phyloP scores from a whole-genome alignment of 768 basidiomycete species.

The Lactarius hatsudake region DNA sequence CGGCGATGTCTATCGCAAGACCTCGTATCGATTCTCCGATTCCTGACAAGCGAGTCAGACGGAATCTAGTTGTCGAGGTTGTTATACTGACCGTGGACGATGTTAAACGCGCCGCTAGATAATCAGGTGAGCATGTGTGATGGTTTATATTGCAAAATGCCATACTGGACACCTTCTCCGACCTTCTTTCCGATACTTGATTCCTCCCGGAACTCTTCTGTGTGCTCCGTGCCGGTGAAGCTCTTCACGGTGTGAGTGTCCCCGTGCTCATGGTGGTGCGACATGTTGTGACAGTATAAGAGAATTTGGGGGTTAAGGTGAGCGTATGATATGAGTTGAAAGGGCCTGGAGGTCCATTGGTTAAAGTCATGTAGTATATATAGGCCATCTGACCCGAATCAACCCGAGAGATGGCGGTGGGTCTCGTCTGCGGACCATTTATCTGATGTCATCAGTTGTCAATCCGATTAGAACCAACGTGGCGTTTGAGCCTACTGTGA shows the following conservation, averaged over 20 bases:
- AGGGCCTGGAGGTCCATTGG: not conserved
- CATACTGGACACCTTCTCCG: constrained; percentile 17
- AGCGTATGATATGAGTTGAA: not conserved
- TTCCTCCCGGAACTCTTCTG: not conserved
- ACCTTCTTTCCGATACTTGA: constrained; percentile 6
- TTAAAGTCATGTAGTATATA: not conserved
- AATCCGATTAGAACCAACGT: not conserved
- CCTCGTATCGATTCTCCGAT: constrained; percentile 22
- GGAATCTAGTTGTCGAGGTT: not conserved
- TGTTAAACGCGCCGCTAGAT: constrained; percentile 4
- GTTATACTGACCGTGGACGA: constrained; percentile 13
- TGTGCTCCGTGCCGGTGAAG: not conserved
- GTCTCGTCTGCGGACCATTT: not conserved
- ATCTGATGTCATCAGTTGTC: not conserved
- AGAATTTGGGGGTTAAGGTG: not conserved
- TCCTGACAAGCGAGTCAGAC: constrained; percentile 6
- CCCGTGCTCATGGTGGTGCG: constrained; percentile 4
- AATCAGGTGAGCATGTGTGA: not conserved
- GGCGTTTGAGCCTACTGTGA: not conserved
- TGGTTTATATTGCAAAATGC: not conserved
- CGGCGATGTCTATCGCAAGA: constrained; percentile 11
- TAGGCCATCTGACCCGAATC: not conserved
- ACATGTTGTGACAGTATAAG: constrained; percentile 6
- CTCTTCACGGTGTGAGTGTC: not conserved
- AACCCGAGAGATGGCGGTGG: not conserved